These are phyloP conservation scores for Ogataea parapolymorpha DNA, from an alignment of 805 yeast species.

Conservation along the genomic window DNA sequence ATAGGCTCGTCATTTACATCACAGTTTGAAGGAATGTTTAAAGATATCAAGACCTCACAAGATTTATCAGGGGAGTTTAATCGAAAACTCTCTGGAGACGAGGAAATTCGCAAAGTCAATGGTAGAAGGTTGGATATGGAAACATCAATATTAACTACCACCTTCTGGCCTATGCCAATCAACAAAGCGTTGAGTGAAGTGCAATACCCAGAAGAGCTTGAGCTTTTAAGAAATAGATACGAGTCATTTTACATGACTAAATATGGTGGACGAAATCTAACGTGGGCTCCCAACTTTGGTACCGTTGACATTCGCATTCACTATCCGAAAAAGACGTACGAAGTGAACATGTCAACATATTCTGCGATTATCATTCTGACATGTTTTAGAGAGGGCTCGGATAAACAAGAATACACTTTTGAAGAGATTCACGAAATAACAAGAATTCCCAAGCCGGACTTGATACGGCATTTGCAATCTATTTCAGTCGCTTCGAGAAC, in stretches of 20 bases:
- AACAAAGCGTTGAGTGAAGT: constrained; percentile 34
- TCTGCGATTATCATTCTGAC: constrained; percentile 70
- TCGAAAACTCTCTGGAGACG: constrained; percentile 14
- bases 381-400: constrained; percentile 58
- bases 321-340: constrained; percentile 68
- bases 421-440: constrained; percentile 64
- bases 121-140: constrained; percentile 41
- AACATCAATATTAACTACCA: constrained; percentile 54
- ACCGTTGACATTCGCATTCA: constrained; percentile 74
- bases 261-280: constrained; percentile 56
- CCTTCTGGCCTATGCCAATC: constrained; percentile 64
- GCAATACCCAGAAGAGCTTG: constrained; percentile 43
- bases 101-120: constrained; percentile 16
- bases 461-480: constrained; percentile 75
- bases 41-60: constrained; percentile 64
- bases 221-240: constrained; percentile 41
- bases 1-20: constrained; percentile 77
- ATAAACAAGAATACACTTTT: constrained; percentile 46
- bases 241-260: constrained; percentile 48
- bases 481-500: constrained; percentile 81
- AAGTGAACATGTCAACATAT: constrained; percentile 73
- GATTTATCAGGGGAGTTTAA: constrained; percentile 44
- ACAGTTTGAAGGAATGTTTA: constrained; percentile 81
- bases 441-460: constrained; percentile 67
- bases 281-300: constrained; percentile 85